Conservation (phyloP, 345 rosid genomes). For the Angophora floribunda region DNA sequence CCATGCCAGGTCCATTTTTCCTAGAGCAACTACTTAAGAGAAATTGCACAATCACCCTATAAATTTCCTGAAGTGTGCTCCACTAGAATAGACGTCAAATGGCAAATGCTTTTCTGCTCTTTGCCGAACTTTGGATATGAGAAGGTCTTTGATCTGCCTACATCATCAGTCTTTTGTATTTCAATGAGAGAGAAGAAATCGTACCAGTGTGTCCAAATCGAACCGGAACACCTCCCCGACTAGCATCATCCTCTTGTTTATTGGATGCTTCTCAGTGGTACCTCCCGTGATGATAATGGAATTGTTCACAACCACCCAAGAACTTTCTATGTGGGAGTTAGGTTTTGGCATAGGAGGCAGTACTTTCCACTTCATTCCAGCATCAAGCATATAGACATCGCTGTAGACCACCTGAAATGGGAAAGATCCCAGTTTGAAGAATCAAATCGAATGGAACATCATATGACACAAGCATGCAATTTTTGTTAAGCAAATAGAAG, state of each 20-base stretch:
- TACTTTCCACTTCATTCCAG: slow-evolving; percentile 60
- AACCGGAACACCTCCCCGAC: slow-evolving; percentile 78
- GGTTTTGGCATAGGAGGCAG: slow-evolving; percentile 77
- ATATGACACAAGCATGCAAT: neutral
- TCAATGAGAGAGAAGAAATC: neutral
- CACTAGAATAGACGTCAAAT: neutral
- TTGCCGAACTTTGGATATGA: neutral
- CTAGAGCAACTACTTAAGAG: neutral
- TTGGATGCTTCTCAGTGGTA: slow-evolving; percentile 75
- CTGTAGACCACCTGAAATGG: slow-evolving; percentile 50
- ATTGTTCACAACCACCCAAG: slow-evolving; percentile 74
- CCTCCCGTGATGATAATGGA: slow-evolving; percentile 72
- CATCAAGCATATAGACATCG: slow-evolving; percentile 79
- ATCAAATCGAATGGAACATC: neutral
- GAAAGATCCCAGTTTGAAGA: neutral
- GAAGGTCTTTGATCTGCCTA: neutral
- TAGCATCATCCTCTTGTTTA: slow-evolving; percentile 64
- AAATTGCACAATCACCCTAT: neutral
- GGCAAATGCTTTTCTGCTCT: neutral
- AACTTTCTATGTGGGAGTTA: slow-evolving; percentile 70
- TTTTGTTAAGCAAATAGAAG: neutral
- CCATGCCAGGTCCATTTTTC: neutral
- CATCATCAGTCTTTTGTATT: neutral
- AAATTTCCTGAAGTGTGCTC: neutral
- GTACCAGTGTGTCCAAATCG: slow-evolving; percentile 48